Conservation (phyloP, 78 protist species). For the Anaeramoeba flamelloides region DNA sequence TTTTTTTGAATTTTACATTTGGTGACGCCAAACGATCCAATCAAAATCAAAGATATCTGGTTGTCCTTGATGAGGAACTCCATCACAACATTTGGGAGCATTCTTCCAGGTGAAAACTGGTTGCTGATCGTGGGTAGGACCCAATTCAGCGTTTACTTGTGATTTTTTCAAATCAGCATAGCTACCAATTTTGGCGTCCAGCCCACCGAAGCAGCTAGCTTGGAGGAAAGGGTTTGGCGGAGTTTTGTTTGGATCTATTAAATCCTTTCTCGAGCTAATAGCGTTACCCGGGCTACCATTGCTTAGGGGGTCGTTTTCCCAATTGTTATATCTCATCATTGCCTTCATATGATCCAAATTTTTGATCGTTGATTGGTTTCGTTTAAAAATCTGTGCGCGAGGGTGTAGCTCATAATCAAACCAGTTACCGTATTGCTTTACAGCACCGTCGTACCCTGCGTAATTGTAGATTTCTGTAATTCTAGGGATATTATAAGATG, state of each 20-base stretch:
- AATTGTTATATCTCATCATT: neutral
- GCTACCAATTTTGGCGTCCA: neutral
- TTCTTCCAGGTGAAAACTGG: no score
- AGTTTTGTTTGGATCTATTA: neutral
- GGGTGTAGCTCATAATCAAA: neutral
- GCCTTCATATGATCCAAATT: neutral
- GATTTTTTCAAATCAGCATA: no score
- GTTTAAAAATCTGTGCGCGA: neutral
- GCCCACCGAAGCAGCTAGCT: neutral
- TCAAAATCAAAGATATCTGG: no score
- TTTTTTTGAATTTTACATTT: no score
- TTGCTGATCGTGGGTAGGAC: no score
- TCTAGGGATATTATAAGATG: neutral
- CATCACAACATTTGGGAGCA: no score
- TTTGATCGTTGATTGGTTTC: neutral
- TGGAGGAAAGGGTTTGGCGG: neutral
- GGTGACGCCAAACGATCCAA: no score
- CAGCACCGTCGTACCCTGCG: neutral
- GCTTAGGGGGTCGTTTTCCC: neutral
- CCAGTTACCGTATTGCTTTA: neutral
- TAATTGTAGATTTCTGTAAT: neutral
- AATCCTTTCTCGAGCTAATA: neutral
- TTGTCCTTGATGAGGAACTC: no score
- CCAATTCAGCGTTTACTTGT: no score
- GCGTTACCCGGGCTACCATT: neutral